Base-by-base conservation (phyloP, 768 basidiomycete genomes). In the Kwoniella heveanensis region DNA sequence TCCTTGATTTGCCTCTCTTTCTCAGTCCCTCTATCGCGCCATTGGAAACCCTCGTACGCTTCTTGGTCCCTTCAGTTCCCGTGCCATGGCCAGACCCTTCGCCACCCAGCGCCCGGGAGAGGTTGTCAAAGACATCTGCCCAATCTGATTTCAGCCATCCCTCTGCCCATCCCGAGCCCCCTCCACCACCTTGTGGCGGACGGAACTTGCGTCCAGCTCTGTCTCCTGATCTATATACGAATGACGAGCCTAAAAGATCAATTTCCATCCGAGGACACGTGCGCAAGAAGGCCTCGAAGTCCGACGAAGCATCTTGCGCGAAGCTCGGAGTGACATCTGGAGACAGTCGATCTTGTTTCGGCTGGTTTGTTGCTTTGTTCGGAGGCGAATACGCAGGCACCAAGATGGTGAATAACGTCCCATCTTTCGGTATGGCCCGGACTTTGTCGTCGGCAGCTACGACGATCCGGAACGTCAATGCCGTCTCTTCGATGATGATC, bases 171-270 rank as follows among this genome's bases (percentile, higher is more conserved):
- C 78, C 78, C 57, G 66, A 70, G 1, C 72, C 75, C 0, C 72
- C 71, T 25, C 69, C 70, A 1, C 62, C 64, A 0, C 65, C 65
- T 64, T 73, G 72, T 19, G 66, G 57, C 4, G 69, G 68, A 47
- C 73, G 64, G 61, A 77, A 77, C 54, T 77, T 80, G 26, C 76
- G 53, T n/a, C 79, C 79, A 17, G 74, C 75, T 30, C 79, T 53
- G 50, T 80, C 79, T 1, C 57, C 68, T 19, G 75, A 69, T 26
- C 73, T 57, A 54, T 69, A 73, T 0, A 60, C 48, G 59, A 80
- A 74, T 12, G 65, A 58, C 1, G 69, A 66, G 0, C 79, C 79
- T 1, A 80, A 54, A 13, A 80, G 56, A 51, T 66, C 61, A 15
- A 78, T 54, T 47, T 72, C 65, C 27, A 78, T 66, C 30, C 65